Evolutionary conservation across 176 grass and related monocot species (phyloP), one percentile per base, ranked within the genome.

Genomic region (Avena atlantica): DNA sequence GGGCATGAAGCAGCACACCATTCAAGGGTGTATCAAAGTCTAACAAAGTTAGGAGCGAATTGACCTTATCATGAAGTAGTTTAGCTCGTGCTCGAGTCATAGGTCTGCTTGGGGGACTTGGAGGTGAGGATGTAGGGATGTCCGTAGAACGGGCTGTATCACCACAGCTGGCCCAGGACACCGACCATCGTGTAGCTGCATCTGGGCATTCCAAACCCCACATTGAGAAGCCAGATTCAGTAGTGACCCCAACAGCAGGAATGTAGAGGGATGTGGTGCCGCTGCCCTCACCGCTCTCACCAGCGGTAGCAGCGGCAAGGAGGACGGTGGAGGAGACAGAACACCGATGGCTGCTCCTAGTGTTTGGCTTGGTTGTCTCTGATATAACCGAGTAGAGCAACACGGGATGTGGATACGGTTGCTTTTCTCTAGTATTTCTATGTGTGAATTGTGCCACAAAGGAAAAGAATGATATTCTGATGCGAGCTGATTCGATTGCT

Each of bases 401-500:
- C 36, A 40, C 15, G 15, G 64, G 66, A 70, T 36, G 17, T 37
- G 9, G 68, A 70, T 34, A 42, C 3, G 40, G 36, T 40, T 42
- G 37, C 9, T n/a, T 23, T 50, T 70, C 16, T 44, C 40, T 52
- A 68, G 36, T 53, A 60, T 78, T 78, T 82, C 44, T 42, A 45
- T 72, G 40, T 70, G 63, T 59, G 27, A 75, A 83, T 74, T 55
- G 74, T 64, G 34, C 25, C 16, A 57, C 7, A 16, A 75, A 13
- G 14, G 15, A 52, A 76, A 17, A 4, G 4, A 56, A 52, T 19
- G 36, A 21, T 19, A 65, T 44, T 84, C 29, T 10, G 9, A 59
- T 49, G 77, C 5, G 45, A 17, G 53, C n/a, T 70, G n/a, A 69
- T 88, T 65, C 2, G 34, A 81, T 88, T 68, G 78, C 74, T 87